Base-by-base conservation (phyloP, 345 rosid species). In the Syzygium oleosum region DNA sequence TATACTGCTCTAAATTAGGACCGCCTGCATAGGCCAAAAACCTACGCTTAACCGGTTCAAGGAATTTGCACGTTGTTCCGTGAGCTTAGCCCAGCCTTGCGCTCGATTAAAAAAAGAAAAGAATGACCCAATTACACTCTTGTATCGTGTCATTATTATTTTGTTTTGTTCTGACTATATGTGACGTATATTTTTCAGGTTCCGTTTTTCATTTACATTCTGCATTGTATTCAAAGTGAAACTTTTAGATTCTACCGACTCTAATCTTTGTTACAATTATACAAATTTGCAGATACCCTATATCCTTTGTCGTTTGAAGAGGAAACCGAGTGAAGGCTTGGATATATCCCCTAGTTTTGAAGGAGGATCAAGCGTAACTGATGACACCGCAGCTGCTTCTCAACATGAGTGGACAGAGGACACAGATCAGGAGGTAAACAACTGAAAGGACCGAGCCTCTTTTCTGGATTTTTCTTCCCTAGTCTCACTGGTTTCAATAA, bases 1-100 rank as follows among this genome's bases (percentile, higher is more conserved):
- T 68, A 16, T 7, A 68, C 0, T 38, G 7, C 27, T 73, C 1
- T 19, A 12, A 6, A 73, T 38, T 73, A 19, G 2, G 80, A 19
- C 0, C 13, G 10, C 23, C 3, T 1, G 21, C 23, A 17, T 4
- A 4, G 46, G 43, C 0, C 43, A 9, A 68, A 19, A 34, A 0
- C 11, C 11, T 73, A 34, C 7, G 5, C 19, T 34, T 34, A 68
- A 9, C 25, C 27, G 6, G 49, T 73, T 19, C 80, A 38, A 2
- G 49, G 27, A 49, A 17, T 25, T 34, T 73, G 49, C 49, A 9
- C 25, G 12, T 19, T 0, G 12, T 73, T 10, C 49, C 27, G 5
- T 21, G 27, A 38, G 27, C 49, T 34, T 38, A 31, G 41, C 38
- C 73, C 1, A 0, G 16, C 29, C 29, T 58, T 58, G 5, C 15